These are phyloP conservation scores for Leishmania gerbilli DNA, from an alignment of 208 protist genomes.

Conservation along the genomic window DNA sequence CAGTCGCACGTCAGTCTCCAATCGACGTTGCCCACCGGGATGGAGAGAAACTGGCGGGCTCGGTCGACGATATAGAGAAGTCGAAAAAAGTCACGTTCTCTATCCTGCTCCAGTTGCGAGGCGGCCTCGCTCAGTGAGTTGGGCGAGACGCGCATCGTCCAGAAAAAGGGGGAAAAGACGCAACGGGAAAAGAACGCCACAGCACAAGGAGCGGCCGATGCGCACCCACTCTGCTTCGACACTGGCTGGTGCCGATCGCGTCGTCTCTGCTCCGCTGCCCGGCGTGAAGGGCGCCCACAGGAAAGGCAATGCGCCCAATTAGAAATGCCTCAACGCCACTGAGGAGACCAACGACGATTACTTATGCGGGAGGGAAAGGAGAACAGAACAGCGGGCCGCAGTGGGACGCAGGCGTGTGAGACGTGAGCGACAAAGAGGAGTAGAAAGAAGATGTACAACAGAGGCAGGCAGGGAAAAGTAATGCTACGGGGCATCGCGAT, in stretches of 20 bases:
- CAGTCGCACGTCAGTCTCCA: slow-evolving; percentile 70
- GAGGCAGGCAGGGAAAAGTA: background rate
- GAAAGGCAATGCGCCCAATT: background rate
- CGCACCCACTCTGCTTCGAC: background rate
- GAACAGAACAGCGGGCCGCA: background rate
- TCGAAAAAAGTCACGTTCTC: slow-evolving; percentile 62
- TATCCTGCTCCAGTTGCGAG: slow-evolving; percentile 44
- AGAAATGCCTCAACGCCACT: background rate
- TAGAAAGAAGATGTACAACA: background rate
- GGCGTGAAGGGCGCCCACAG: background rate
- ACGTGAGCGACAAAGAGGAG: background rate
- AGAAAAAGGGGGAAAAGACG: background rate
- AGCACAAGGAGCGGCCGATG: background rate
- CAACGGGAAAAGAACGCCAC: background rate
- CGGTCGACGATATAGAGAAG: slow-evolving; percentile 46
- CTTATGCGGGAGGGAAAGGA: background rate
- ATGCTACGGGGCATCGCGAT: background rate
- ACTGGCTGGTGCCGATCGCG: background rate
- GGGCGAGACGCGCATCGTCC: slow-evolving; percentile 39
- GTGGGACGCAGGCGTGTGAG: background rate
- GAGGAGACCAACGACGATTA: background rate
- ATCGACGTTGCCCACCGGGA: slow-evolving; percentile 50
- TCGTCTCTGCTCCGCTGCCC: background rate
- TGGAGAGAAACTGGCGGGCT: slow-evolving; percentile 12
- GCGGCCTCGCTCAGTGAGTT: slow-evolving; percentile 42